Percentiles rank a stretch among this genome's conserved stretches.
Evolutionary conservation across 2,329 filamentous ascomycete species (phyloP).

Genomic region (Bertia moriformis): DNA sequence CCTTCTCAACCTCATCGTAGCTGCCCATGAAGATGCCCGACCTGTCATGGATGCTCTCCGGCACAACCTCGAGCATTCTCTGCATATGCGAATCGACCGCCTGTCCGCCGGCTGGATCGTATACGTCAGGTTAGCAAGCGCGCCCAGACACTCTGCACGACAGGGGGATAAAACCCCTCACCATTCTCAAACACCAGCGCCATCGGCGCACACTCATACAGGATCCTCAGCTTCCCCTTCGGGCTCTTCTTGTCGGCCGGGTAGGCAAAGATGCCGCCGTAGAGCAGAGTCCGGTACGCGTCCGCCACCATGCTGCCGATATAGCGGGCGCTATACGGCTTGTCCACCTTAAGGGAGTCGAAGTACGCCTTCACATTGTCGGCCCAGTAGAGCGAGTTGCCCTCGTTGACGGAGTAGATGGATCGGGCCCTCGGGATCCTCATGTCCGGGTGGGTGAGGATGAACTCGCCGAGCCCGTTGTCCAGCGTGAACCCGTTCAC

Average conservation of each 20-base stretch:
- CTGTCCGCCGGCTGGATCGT: conserved; percentile 68
- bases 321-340: conserved; percentile 89
- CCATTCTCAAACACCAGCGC: conserved; percentile 98
- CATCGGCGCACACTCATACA: conserved; percentile 99
- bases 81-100: conserved; percentile 87
- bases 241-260: conserved; percentile 95
- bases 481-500: conserved; percentile 98
- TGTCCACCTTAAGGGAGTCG: conserved; percentile 73
- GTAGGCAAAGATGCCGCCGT: conserved; percentile 95
- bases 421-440: conserved; percentile 61
- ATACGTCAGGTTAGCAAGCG: conserved; percentile 11
- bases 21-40: conserved; percentile 95
- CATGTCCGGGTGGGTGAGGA: conserved; percentile 94
- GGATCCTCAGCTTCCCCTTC: conserved; percentile 91
- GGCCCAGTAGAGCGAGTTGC: conserved; percentile 94
- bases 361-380: conserved; percentile 79
- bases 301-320: conserved; percentile 98
- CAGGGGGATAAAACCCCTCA: too few relatives aligned
- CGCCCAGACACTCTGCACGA: neutral
- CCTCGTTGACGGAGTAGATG: conserved; percentile 98
- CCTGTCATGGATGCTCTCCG: conserved; percentile 85
- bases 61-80: conserved; percentile 76
- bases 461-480: conserved; percentile 93
- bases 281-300: conserved; percentile 86
- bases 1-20: conserved; percentile 87